Base-by-base conservation (phyloP, 2,329 filamentous ascomycete genomes). In the Zelopaecilomyces penicillatus region DNA sequence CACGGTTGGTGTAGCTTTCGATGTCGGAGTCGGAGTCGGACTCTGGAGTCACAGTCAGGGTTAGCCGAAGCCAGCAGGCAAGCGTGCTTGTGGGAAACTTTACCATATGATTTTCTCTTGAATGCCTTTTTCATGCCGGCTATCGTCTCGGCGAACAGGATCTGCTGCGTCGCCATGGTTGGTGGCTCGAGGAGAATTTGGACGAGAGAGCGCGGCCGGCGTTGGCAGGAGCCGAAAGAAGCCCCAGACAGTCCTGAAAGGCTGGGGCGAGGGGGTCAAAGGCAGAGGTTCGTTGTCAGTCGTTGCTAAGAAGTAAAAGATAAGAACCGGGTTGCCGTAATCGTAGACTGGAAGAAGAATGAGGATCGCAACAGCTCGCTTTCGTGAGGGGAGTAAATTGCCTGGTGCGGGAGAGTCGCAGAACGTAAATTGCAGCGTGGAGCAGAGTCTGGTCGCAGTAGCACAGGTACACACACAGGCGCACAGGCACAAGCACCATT, bases 21-120 rank as follows among this genome's bases (percentile, higher is more conserved):
- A 88, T 81, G 44, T 80, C 76, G 48, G 82, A 80, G 63, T 91
- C 87, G 47, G 84, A 87, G 61, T 90, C 86, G 54, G 82, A 87
- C 50, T 87, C 86, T 89, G 65, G 34, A 45, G 43, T 38, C 44
- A 52, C 40, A 38, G 50, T 34, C 39, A 44, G 34, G 39, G 57
- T 57, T 50, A 58, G 53, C 46, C 28, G 27, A 30, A n/a, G 42
- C 30, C 45, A 38, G 34, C 36, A 32, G 30, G 39, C 39, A 43
- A 32, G 35, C n/a, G 35, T 28, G 41, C 42, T 42, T 37, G 43
- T 44, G n/a, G 5, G 40, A 36, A 35, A 39, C 54, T 40, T 19
- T 64, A 82, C 80, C 80, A 46, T 80, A 81, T 52, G 75, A 70
- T 62, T 76, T 80, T 50, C 80, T 68, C 59, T 82, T 83, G 48